These are phyloP conservation scores for Sphagnum contortum DNA, from an alignment of 225 moss, liverwort and hornwort species.

Conservation along the genomic window DNA sequence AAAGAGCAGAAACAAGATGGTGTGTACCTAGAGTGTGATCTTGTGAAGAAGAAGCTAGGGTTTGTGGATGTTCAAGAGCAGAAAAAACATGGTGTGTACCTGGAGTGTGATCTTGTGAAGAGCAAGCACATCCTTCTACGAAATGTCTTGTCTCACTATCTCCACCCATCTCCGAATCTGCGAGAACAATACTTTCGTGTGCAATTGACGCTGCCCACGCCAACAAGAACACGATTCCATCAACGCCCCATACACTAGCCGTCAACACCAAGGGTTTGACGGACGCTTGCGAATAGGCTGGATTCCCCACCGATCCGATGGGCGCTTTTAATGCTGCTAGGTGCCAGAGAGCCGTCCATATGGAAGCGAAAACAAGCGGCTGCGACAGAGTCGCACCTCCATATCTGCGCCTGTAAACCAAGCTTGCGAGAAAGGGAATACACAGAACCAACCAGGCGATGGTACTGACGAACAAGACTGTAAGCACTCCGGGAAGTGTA, in stretches of 20 bases:
- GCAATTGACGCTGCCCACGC: conserved; percentile 18
- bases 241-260: conserved; percentile 17
- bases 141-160: conserved; percentile 2
- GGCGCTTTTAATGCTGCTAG: conserved; percentile 7
- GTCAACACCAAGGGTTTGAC: conserved; percentile 22
- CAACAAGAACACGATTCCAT: conserved; percentile 26
- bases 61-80: background rate
- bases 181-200: conserved; percentile 13
- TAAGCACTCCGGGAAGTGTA: conserved; percentile 4
- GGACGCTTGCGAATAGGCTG: conserved; percentile 16
- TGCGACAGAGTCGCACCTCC: conserved; percentile 17
- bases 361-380: conserved; percentile 13
- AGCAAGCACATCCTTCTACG: background rate
- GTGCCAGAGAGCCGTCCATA: conserved; percentile 22
- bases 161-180: conserved; percentile 14
- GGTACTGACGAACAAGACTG: conserved; percentile 1
- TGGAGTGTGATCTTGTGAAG: background rate
- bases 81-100: too few relatives aligned
- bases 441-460: conserved; percentile 13
- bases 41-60: background rate
- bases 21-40: background rate
- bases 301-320: conserved; percentile 21
- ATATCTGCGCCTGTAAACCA: conserved; percentile 15
- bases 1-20: background rate
- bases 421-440: conserved; percentile 13